Base-by-base conservation (phyloP, 1,139 yeast species). In the Lodderomyces elongisporus region DNA sequence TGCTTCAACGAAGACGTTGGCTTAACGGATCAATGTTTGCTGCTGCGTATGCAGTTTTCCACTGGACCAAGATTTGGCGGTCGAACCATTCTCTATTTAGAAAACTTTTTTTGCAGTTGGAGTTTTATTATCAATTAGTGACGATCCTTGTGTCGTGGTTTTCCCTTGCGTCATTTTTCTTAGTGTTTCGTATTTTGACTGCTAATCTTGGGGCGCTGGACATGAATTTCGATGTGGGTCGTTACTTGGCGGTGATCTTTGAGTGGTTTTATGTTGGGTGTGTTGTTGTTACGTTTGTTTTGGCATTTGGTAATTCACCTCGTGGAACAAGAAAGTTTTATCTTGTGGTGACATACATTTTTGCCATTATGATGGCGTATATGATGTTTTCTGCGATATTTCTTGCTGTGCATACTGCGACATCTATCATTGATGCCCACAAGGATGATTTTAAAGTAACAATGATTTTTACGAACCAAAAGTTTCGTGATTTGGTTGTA, bases 1-100 rank as follows among this genome's bases (percentile, higher is more conserved):
- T 84, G 6, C 63, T 83, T 40, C 93, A 84, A 56, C 71, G 93
- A 55, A 70, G 94, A 55, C 69, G 94, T 57, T 84, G 94, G 94
- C 68, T 84, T 38, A 84, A 84, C 54, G 94, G 94, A 16, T 81
- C 93, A 3, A 77, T 84, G 51, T 84, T 84, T 56, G 93, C 94
- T 1, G 89, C 89, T 3, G 67, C 82, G 30, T 84, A 84, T 52
- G 76, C 91, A 1, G 72, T 80, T 32, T 74, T 77, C 45, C 91
- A 83, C 51, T 77, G 81, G 66, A 76, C 79, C 37, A 68, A 74
- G 37, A 72, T 84, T 32, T 84, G 89, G 88, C 60, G 70, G 31
- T 74, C 87, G 1, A 63, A 74, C 35, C 94, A 84, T 54, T 70
- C 82, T 3, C 52, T 83, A 27, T 41, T 67, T 5, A 65, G 93